Evolutionary conservation across 1,284 basidiomycete genomes (phyloP), one percentile per base, ranked within the genome.

Genomic region (Ganoderma lingzhi): DNA sequence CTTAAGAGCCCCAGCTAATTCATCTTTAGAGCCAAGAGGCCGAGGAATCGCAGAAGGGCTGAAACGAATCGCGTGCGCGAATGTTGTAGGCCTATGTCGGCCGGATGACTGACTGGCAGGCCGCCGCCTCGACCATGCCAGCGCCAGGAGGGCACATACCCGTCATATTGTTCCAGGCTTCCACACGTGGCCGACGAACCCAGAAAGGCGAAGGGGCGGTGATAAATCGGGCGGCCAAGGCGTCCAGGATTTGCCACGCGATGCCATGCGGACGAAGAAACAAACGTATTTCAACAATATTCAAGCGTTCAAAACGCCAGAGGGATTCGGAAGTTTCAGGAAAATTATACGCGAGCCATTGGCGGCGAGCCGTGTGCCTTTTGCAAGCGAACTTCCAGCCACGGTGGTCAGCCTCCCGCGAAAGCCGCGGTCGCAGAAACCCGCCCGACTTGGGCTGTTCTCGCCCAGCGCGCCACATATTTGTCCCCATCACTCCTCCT

Each of bases 401-500:
- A 51, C 44, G 62, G 48, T 37, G 62, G 17, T 15, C 53, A 55
- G 53, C 58, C 63, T 64, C 63, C 63, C 63, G 63, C 63, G 63
- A 64, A 39, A 39, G 37, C 32, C 37, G 19, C 48, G 17, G 63
- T 48, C 35, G 44, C 37, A 44, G 28, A 41, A 30, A 30, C 15
- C 39, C 62, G 42, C 62, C 42, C 53, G 12, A 30, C 28, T 55
- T 32, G 28, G 53, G 28, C 53, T 32, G 53, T 55, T 55, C 53
- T 55, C 53, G 53, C 53, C 53, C 53, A 12, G 48, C n/a, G 8
- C 62, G 62, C 32, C 48, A 39, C 55, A 45, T 45, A 17, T 65
- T 30, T 5, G 28, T 55, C 30, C 30, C 53, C 28, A 55, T 55
- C 53, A 32, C 28, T 55, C 12, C 53, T 55, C 28, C 44, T 65